phyloP scores from a whole-genome alignment of 2,329 filamentous ascomycete genomes.

The Cladosporium austrohemisphaericum region DNA sequence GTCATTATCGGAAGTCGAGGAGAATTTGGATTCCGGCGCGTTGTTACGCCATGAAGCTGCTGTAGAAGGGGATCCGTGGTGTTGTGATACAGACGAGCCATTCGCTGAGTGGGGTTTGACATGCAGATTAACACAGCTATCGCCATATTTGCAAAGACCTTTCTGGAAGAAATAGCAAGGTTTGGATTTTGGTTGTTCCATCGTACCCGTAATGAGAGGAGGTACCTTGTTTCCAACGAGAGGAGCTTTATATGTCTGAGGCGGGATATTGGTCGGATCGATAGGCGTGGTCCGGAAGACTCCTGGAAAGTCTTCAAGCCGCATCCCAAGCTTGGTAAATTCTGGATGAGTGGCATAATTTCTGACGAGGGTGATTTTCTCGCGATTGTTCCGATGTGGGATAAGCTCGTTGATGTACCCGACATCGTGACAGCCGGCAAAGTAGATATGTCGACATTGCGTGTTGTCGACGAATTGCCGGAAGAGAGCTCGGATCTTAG shows the following conservation, averaged over 20 bases:
- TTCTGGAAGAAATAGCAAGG: conserved; percentile 28
- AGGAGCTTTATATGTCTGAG: conserved; percentile 5
- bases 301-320: conserved; percentile 49
- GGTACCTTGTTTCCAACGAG: not conserved
- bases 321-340: conserved; percentile 51
- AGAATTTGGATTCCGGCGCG: conserved; percentile 3
- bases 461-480: conserved; percentile 54
- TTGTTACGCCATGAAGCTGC: conserved; percentile 5
- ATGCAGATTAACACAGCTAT: conserved; percentile 27
- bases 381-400: conserved; percentile 47
- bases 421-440: conserved; percentile 60
- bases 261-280: conserved; percentile 10
- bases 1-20: conserved; percentile 18
- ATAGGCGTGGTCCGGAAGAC: conserved; percentile 49
- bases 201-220: not conserved
- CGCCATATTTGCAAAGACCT: conserved; percentile 31
- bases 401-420: conserved; percentile 55
- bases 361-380: conserved; percentile 53
- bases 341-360: conserved; percentile 51
- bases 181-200: conserved; percentile 3
- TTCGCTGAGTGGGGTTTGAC: conserved; percentile 17
- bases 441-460: conserved; percentile 63
- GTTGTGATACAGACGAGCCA: conserved; percentile 1
- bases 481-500: conserved; percentile 54
- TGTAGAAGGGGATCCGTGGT: not conserved